Percentiles rank a stretch among this genome's conserved stretches.
Evolutionary conservation across 1,284 basidiomycete genomes (phyloP).

Genomic region (Ceratobasidium papillatum): DNA sequence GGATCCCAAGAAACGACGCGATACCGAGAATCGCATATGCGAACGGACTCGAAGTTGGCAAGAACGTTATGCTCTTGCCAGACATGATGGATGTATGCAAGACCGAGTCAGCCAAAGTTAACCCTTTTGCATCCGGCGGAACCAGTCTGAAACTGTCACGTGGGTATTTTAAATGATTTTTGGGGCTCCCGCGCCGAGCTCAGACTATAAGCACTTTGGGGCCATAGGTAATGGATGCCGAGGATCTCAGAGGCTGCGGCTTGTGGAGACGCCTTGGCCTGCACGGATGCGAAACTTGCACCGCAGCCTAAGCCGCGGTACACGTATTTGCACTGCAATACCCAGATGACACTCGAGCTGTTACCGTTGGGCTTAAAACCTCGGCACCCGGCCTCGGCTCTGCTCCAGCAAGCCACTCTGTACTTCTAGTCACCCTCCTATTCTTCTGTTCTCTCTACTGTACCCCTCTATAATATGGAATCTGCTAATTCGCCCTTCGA

Average conservation of each 20-base stretch:
- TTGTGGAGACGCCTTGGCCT: constrained; percentile 7
- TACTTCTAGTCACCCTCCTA: neutral
- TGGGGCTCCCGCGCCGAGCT: neutral
- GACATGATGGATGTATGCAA: constrained; percentile 41
- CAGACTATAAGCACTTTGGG: neutral
- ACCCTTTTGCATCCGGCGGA: constrained; percentile 33
- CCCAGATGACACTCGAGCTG: neutral
- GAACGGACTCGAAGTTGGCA: constrained; percentile 39
- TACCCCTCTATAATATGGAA: neutral
- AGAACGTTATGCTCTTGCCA: constrained; percentile 36
- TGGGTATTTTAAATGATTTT: neutral
- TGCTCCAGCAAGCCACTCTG: neutral
- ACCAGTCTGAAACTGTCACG: constrained; percentile 10
- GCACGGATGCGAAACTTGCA: neutral
- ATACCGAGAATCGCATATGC: constrained; percentile 32
- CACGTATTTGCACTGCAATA: constrained; percentile 1
- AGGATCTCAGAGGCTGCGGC: neutral
- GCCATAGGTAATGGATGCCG: neutral
- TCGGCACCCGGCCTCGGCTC: neutral
- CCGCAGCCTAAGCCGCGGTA: constrained; percentile 3
- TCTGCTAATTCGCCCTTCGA: constrained; percentile 5
- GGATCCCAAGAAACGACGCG: constrained; percentile 30
- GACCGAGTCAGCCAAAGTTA: constrained; percentile 6
- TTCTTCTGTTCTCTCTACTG: neutral
- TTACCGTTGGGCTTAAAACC: neutral